Evolutionary conservation across 2,329 filamentous ascomycete genomes (phyloP).

Genomic region (Kalaharituber pfeilii): DNA sequence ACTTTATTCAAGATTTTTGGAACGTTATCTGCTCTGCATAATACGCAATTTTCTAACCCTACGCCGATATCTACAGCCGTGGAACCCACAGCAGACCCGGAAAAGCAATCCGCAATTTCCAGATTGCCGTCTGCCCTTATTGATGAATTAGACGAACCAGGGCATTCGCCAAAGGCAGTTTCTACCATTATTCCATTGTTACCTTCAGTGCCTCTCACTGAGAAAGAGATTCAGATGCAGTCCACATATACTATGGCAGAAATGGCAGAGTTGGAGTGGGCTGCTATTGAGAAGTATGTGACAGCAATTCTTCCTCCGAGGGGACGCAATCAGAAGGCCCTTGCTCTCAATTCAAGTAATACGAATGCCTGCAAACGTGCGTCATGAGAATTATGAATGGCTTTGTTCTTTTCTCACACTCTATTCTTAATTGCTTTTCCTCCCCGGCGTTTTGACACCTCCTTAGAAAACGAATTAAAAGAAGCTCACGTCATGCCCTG

Average conservation of each 20-base stretch:
- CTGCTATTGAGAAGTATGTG: slow-evolving; percentile 14
- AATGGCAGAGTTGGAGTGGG: slow-evolving; percentile 14
- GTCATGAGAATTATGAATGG: too few relatives aligned
- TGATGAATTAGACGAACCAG: background rate
- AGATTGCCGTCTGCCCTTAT: background rate
- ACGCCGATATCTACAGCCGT: background rate
- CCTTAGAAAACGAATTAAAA: too few relatives aligned
- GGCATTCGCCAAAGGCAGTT: background rate
- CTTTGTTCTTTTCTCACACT: too few relatives aligned
- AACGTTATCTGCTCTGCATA: background rate
- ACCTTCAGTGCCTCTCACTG: background rate
- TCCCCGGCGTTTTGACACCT: too few relatives aligned
- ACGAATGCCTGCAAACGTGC: too few relatives aligned
- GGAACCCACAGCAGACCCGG: background rate
- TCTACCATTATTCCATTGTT: background rate
- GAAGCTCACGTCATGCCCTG: too few relatives aligned
- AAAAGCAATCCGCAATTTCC: background rate
- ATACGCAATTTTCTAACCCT: background rate
- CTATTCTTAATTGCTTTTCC: too few relatives aligned
- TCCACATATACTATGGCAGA: slow-evolving; percentile 16
- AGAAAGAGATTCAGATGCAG: slow-evolving; percentile 4
- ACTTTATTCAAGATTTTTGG: background rate
- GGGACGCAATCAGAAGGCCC: background rate
- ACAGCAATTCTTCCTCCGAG: slow-evolving; percentile 12
- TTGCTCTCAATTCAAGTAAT: background rate